Evolutionary conservation across 176 grass and related monocot genomes (phyloP), one percentile per base, ranked within the genome.

Genomic region (Musa acuminata): DNA sequence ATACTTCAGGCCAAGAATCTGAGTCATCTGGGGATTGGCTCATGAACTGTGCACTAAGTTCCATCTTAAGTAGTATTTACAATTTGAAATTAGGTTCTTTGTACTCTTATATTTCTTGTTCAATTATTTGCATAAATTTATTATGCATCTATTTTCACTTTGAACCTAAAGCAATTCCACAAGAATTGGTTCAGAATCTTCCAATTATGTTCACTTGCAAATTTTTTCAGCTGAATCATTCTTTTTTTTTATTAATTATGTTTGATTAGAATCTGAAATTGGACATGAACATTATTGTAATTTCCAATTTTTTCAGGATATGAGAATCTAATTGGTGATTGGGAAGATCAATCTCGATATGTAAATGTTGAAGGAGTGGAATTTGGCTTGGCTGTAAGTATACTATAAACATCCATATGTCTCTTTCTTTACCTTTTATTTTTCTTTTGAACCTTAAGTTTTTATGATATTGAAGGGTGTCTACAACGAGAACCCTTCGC

Each of bases 401-500:
- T 43, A 43, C 35, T 6, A 43, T 48, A 16, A 53, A 48, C 84
- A 78, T 86, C 20, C 81, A 78, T 74, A 72, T 77, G 16, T 82
- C 71, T 21, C 29, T 72, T 76, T 65, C 13, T 2, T 64, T 72
- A 82, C 10, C 35, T 48, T 63, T 82, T 83, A 62, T 7, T 57
- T 80, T 26, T 63, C 77, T 52, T 64, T 71, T 0, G 70, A 67
- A 9, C 52, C 75, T 78, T 74, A 75, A 71, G 76, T 75, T 13
- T 76, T 26, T 73, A 23, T 72, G 75, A 67, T 65, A 0, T 22
- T 79, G 75, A 89, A 97, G 93, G 90, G 89, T 80, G 72, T 85
- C 72, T 97, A 93, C 80, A 92, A 92, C 21, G 95, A 94, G 81
- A 87, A 98, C 58, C 90, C 88, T 69, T 85, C 90, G 23, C 35